Evolutionary conservation across 495 filamentous ascomycete species (phyloP).

Genomic region (Wilcoxina mikolae): DNA sequence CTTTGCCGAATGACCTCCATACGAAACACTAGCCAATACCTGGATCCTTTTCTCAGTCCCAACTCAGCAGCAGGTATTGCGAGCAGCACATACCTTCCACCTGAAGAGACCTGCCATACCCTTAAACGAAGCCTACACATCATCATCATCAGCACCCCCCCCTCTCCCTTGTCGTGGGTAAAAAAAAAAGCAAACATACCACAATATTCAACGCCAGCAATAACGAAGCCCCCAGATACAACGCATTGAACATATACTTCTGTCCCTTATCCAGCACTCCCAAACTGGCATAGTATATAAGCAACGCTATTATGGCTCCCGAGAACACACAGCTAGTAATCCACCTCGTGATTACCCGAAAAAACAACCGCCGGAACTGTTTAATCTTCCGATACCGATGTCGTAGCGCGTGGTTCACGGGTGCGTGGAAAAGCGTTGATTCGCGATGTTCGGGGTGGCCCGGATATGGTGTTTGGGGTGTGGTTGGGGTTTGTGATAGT

Average conservation of each 20-base stretch:
- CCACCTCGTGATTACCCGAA: background rate
- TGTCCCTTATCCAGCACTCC: background rate
- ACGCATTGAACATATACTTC: conserved; percentile 5
- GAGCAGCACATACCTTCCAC: background rate
- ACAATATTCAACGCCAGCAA: background rate
- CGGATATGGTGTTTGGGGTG: background rate
- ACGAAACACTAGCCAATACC: background rate
- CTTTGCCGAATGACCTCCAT: conserved; percentile 4
- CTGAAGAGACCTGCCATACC: conserved; percentile 3
- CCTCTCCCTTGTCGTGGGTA: background rate
- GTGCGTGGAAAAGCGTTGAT: background rate
- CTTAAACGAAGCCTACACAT: background rate
- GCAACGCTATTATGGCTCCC: background rate
- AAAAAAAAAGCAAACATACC: background rate
- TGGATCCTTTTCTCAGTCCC: background rate
- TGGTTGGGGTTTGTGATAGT: background rate
- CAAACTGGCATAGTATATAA: background rate
- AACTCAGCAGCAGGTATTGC: background rate
- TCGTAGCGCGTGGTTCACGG: background rate
- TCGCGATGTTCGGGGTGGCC: background rate
- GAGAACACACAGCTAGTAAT: background rate
- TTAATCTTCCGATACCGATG: background rate
- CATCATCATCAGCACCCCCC: background rate
- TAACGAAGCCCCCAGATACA: conserved; percentile 3
- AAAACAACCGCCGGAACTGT: background rate